These are phyloP conservation scores for Pyracantha coccinea DNA, from an alignment of 331 rosid genomes.

Conservation along the genomic window DNA sequence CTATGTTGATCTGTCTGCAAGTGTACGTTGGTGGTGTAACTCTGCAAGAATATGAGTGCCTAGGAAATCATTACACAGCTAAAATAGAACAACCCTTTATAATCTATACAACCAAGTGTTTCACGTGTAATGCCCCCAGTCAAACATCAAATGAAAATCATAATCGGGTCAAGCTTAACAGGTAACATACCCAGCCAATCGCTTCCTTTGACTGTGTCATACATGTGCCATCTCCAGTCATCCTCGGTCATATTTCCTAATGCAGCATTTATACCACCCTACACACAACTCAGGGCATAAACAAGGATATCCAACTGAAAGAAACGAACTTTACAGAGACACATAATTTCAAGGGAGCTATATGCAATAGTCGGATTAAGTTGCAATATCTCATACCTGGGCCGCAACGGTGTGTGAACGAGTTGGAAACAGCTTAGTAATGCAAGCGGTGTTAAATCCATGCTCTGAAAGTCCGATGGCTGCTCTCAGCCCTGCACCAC, in stretches of 20 bases:
- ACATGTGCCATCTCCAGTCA: constrained; percentile 99
- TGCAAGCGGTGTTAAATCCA: constrained; percentile 96
- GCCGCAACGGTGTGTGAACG: constrained; percentile 99
- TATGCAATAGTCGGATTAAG: background rate
- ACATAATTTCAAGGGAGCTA: background rate
- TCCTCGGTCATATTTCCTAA: constrained; percentile 95
- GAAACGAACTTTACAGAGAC: background rate
- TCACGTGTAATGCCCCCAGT: background rate
- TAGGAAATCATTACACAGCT: background rate
- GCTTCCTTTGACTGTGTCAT: constrained; percentile 98
- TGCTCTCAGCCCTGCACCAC: constrained; percentile 96
- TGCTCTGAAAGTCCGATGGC: constrained; percentile 94
- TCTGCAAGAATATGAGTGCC: background rate
- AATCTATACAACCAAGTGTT: background rate
- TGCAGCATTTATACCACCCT: constrained; percentile 99
- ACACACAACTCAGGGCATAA: constrained; percentile 3
- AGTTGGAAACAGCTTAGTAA: constrained; percentile 96
- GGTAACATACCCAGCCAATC: constrained; percentile 83
- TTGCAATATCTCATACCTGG: constrained; percentile 45
- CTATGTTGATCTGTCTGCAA: background rate
- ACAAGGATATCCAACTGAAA: background rate
- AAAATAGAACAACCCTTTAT: background rate
- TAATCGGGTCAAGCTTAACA: background rate
- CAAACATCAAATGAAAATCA: background rate
- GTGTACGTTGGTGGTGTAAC: background rate